Conservation (phyloP, 192 early-diverging fungal species). For the Backusella circina region DNA sequence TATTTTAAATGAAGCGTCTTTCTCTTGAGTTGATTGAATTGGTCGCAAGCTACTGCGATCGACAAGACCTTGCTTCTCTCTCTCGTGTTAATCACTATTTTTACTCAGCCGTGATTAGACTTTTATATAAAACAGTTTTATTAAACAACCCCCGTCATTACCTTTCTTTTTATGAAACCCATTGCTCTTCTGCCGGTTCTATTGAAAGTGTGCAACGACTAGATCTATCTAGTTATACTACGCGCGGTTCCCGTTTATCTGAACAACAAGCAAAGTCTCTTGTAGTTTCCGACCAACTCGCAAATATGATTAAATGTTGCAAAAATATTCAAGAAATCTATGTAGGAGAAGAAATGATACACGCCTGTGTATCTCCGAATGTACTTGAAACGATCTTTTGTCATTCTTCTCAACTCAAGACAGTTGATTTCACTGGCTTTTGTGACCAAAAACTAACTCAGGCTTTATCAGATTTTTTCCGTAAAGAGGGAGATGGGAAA, state of each 20-base stretch:
- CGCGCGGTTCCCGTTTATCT: constrained; percentile 8
- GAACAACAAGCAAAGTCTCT: constrained; percentile 16
- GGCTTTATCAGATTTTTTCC: background rate
- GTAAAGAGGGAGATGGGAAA: background rate
- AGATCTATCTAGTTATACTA: constrained; percentile 21
- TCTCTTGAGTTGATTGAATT: constrained; percentile 3
- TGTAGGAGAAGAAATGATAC: constrained; percentile 14
- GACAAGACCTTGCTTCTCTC: background rate
- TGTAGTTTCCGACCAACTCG: constrained; percentile 12
- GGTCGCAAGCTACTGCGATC: background rate
- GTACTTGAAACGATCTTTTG: constrained; percentile 12
- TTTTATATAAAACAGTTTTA: constrained; percentile 1
- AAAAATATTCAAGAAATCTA: constrained; percentile 2
- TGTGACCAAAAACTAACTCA: background rate
- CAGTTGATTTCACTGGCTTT: constrained; percentile 14
- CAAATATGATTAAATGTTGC: constrained; percentile 8
- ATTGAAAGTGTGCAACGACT: constrained; percentile 4
- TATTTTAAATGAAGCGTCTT: background rate
- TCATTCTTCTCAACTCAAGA: background rate
- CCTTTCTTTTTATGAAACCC: constrained; percentile 1
- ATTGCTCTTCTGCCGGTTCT: background rate
- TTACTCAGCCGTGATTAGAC: background rate
- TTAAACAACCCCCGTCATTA: constrained; percentile 11
- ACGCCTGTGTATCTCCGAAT: background rate
- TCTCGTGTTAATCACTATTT: constrained; percentile 3